Evolutionary conservation across 331 rosid species (phyloP).

Genomic region (Pyracantha coccinea): DNA sequence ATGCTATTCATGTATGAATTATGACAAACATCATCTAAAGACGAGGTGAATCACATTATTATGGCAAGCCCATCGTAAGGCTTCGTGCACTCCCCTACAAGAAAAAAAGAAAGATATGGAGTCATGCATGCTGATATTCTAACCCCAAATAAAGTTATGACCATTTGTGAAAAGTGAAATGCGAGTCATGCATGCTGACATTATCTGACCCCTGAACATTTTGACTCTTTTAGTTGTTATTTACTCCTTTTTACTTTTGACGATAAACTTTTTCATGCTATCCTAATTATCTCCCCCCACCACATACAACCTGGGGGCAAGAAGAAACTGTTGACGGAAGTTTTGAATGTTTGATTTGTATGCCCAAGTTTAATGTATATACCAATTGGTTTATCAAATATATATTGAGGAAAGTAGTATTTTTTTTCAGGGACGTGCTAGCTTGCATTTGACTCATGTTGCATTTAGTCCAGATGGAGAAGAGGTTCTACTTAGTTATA

Average conservation of each 20-base stretch:
- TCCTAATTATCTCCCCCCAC: not conserved
- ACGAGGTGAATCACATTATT: too few species aligned
- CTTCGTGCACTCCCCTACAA: too few species aligned
- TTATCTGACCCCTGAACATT: not conserved
- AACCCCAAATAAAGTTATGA: too few species aligned
- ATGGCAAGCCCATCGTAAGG: too few species aligned
- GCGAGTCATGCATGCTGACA: too few species aligned
- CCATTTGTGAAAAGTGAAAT: too few species aligned
- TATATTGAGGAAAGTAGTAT: not conserved
- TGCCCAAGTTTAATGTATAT: not conserved
- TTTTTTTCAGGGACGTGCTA: conserved; percentile 59
- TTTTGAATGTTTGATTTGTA: not conserved
- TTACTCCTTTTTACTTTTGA: not conserved
- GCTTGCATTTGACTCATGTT: conserved; percentile 90
- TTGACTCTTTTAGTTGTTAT: not conserved
- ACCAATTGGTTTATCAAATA: not conserved
- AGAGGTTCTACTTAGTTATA: conserved; percentile 96
- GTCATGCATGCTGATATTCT: too few species aligned
- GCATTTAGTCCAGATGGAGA: conserved; percentile 91
- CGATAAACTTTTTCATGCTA: not conserved
- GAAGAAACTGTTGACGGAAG: not conserved
- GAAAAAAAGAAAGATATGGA: too few species aligned
- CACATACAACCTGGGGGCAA: not conserved
- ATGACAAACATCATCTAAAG: not conserved
- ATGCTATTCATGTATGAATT: not conserved